Base-by-base conservation (phyloP, 495 filamentous ascomycete genomes). In the Pseudoneurospora amorphoporcata region DNA sequence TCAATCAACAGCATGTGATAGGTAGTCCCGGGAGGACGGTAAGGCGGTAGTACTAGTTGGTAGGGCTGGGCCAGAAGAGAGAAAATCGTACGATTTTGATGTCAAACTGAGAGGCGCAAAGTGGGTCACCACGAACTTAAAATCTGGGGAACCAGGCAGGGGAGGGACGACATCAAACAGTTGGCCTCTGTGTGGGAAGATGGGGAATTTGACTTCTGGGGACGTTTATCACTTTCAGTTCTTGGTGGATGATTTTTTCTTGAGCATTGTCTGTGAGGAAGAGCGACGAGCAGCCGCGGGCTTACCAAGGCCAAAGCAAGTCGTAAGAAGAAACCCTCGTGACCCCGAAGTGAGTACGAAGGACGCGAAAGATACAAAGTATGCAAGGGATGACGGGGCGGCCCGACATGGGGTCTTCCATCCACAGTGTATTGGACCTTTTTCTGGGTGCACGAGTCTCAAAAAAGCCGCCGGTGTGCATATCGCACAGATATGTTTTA, bases 71-170 rank as follows among this genome's bases (percentile, higher is more conserved):
- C 53, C 29, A 65, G 29, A 45, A 53, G 42, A 19, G 73, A 68
- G 70, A 73, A 75, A 74, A 74, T 80, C 73, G 78, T 80, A 80
- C 78, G 78, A 80, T 80, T 80, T 70, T 80, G 77, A 78, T 77
- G 78, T 77, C 77, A 76, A 72, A 40, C 69, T n/a, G 38, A 19
- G 6, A 29, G 69, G 40, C 53, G 53, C 29, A 65, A 65, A 65
- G 53, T 75, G 73, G 75, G 76, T 68, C 70, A 72, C 70, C 17
- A 19, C 53, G 53, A 65, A 65, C 53, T 29, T 32, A 17, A 35
- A 65, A 65, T 65, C 53, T 29, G 53, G 53, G 53, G 53, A 14
- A 65, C 29, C 19, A 29, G 47, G 40, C 35, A 29, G 47, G 40
- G 38, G 65, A 39, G 40, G 16, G 2, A 47, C 68, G 69, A 74